Conservation (phyloP, 1,284 basidiomycete species). For the Coniferiporia sulphurascens region DNA sequence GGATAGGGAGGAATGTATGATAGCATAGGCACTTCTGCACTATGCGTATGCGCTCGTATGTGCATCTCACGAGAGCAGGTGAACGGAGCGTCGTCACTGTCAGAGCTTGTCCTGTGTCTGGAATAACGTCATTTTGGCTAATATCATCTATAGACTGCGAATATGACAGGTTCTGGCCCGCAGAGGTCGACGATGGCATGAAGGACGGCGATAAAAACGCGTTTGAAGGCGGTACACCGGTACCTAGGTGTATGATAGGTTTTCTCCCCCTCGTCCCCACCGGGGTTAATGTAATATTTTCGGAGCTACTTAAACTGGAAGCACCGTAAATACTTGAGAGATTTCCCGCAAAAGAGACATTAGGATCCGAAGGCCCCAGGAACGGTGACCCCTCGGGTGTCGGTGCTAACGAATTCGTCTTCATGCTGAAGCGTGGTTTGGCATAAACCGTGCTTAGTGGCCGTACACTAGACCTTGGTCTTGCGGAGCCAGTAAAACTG, state of each 20-base stretch:
- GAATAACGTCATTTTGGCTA: conserved; percentile 29
- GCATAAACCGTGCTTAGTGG: conserved; percentile 43
- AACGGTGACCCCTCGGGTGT: conserved; percentile 51
- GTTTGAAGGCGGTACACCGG: conserved; percentile 32
- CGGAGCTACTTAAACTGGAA: conserved; percentile 20
- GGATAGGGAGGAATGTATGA: conserved; percentile 45
- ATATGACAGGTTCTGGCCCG: not conserved
- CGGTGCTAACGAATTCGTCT: conserved; percentile 31
- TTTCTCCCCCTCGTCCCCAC: conserved; percentile 33
- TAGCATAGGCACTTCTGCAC: conserved; percentile 64
- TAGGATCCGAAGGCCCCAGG: conserved; percentile 29
- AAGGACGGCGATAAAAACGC: conserved; percentile 30
- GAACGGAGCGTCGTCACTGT: conserved; percentile 41
- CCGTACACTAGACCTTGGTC: conserved; percentile 24
- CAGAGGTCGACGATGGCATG: conserved; percentile 6
- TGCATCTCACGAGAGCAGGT: conserved; percentile 43
- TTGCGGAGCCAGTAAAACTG: not conserved
- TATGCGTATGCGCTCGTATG: conserved; percentile 53
- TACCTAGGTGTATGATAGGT: conserved; percentile 57
- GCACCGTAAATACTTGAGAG: conserved; percentile 26
- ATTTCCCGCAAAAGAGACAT: conserved; percentile 10
- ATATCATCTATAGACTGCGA: conserved; percentile 22
- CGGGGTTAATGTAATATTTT: conserved; percentile 29
- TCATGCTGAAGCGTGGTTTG: conserved; percentile 38
- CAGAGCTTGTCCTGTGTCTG: conserved; percentile 21